Conservation (phyloP, 768 basidiomycete genomes). For the Phylloporus arenicola region DNA sequence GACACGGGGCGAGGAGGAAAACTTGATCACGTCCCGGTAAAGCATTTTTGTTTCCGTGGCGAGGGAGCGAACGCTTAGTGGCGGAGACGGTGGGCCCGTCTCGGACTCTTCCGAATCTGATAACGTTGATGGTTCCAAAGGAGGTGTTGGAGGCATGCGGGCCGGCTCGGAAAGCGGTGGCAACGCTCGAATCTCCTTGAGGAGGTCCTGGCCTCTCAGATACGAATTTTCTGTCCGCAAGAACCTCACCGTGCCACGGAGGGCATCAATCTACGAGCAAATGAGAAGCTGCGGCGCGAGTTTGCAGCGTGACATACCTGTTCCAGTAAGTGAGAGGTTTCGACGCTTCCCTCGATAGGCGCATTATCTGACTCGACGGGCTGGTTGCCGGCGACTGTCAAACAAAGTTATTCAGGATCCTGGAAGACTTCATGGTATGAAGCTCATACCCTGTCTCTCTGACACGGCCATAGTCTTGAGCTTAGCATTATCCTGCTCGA, state of each 20-base stretch:
- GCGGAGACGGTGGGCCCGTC: slow-evolving; percentile 41
- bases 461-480: slow-evolving; percentile 64
- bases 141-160: slow-evolving; percentile 54
- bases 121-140: slow-evolving; percentile 55
- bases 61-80: slow-evolving; percentile 58
- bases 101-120: slow-evolving; percentile 67
- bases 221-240: slow-evolving; percentile 91
- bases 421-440: not conserved
- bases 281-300: slow-evolving; percentile 3
- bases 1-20: slow-evolving; percentile 76
- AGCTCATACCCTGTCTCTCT: slow-evolving; percentile 62
- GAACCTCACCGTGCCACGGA: slow-evolving; percentile 89
- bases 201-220: slow-evolving; percentile 87
- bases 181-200: slow-evolving; percentile 73
- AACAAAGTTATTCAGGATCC: not conserved
- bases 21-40: slow-evolving; percentile 83
- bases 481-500: slow-evolving; percentile 86
- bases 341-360: slow-evolving; percentile 73
- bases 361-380: slow-evolving; percentile 54
- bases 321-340: slow-evolving; percentile 83
- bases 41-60: slow-evolving; percentile 79
- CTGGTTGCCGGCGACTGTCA: slow-evolving; percentile 43
- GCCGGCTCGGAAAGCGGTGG: slow-evolving; percentile 54
- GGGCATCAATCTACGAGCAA: slow-evolving; percentile 67
- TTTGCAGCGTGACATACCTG: slow-evolving; percentile 47